Base-by-base conservation (phyloP, 805 yeast species). In the Peterozyma toletana region DNA sequence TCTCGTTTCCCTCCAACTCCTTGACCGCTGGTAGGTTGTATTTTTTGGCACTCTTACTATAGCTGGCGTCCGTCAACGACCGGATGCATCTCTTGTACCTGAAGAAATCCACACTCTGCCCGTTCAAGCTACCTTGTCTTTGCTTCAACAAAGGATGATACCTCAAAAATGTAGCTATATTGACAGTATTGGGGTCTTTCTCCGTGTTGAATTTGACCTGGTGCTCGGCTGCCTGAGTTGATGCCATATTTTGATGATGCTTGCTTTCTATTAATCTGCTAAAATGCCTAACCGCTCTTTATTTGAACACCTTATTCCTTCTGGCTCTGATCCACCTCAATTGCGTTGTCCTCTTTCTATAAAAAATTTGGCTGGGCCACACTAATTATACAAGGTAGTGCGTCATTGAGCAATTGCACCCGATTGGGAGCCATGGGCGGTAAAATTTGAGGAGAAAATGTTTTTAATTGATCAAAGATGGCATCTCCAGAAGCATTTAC, bases 31-130 rank as follows among this genome's bases (percentile, higher is more conserved):
- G 38, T 9, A 46, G 37, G 56, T 66, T 43, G 78, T 77, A 46
- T 70, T 72, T 43, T 66, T 52, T 41, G 74, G 76, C 49, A 68
- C 75, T 49, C 55, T 60, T 52, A 30, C 72, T 71, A 63, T 88
- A 93, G 38, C 83, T 90, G 1, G 77, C 83, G 43, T 88, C 78
- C 33, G 78, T 65, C 45, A 91, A 70, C 1, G 95, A 95, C 51
- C 98, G 71, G 11, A 78, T 66, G 37, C 87, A 83, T 55, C 99
- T 77, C 62, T 91, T 91, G 61, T 72, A 84, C 52, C 95, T 73
- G 74, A 91, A 93, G 62, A 93, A 89, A 47, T 87, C 96, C 33
- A 78, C 74, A 39, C 79, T 80, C 49, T 76, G 76, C 44, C 83
- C 80, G 53, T 83, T 81, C 43, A 82, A 67, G n/a, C 82, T 61